These are phyloP conservation scores for Prunus mume DNA, from an alignment of 306 rosid species.

Conservation along the genomic window DNA sequence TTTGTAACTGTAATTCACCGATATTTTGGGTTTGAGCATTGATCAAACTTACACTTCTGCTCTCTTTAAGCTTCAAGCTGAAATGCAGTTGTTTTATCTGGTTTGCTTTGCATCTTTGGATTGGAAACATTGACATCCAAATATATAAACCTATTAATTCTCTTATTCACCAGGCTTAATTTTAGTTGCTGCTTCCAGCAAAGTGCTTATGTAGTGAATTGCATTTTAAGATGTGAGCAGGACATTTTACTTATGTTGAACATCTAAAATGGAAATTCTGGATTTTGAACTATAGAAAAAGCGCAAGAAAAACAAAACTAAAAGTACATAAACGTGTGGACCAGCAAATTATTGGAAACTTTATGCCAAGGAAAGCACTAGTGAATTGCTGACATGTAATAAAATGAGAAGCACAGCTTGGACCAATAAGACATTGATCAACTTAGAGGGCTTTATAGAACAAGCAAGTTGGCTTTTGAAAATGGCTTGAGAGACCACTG, in stretches of 20 bases:
- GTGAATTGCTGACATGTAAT: slow-evolving; percentile 2
- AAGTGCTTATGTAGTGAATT: background rate
- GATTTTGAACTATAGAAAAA: background rate
- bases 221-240: background rate
- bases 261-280: background rate
- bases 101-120: background rate
- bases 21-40: slow-evolving; percentile 12
- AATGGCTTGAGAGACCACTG: slow-evolving; percentile 3
- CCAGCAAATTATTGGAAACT: slow-evolving; percentile 11
- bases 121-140: background rate
- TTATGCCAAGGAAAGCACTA: slow-evolving; percentile 9
- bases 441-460: slow-evolving; percentile 14
- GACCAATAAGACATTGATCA: slow-evolving; percentile 18
- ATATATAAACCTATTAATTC: background rate
- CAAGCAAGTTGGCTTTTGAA: slow-evolving; percentile 21
- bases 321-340: slow-evolving; percentile 15
- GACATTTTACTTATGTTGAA: background rate
- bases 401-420: slow-evolving; percentile 30
- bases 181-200: background rate
- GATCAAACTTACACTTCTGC: slow-evolving; percentile 15
- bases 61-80: background rate
- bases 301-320: background rate
- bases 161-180: background rate
- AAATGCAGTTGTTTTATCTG: background rate
- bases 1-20: slow-evolving; percentile 17